Percentiles rank a stretch among this genome's conserved stretches.
Conservation (phyloP, 2,329 filamentous ascomycete genomes). For the Exophiala sp. region DNA sequence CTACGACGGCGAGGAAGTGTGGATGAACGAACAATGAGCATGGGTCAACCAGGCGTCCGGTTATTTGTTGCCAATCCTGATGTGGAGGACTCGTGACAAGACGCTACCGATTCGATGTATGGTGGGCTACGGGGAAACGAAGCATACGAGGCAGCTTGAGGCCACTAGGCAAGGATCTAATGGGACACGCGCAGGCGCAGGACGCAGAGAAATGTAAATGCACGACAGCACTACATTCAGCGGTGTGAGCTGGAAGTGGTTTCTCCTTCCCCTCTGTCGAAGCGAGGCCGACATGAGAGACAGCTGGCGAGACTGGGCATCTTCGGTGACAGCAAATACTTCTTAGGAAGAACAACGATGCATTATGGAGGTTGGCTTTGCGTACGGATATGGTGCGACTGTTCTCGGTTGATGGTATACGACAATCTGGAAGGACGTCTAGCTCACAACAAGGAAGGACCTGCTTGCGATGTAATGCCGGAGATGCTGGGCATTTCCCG, state of each 20-base stretch:
- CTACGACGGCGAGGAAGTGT: conserved; percentile 44
- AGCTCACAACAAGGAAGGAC: no score
- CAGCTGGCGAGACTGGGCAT: neutral
- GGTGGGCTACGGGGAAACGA: neutral
- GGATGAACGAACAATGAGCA: conserved; percentile 45
- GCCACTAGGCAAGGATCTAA: neutral
- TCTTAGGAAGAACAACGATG: neutral
- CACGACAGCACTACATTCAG: neutral
- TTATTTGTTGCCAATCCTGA: conserved; percentile 47
- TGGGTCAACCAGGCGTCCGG: conserved; percentile 38
- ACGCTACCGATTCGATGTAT: neutral
- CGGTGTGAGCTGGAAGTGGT: neutral
- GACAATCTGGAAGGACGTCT: no score
- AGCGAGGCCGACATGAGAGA: neutral
- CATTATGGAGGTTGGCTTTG: no score
- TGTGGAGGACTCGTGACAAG: conserved; percentile 32
- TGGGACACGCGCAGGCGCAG: neutral
- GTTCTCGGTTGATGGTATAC: no score
- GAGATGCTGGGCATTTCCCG: no score
- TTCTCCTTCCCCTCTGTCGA: neutral
- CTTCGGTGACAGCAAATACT: neutral
- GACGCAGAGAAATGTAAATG: neutral
- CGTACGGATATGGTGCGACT: no score
- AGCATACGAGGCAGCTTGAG: neutral
- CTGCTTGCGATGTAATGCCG: no score